Base-by-base conservation (phyloP, 495 filamentous ascomycete genomes). In the Tricharina praecox region DNA sequence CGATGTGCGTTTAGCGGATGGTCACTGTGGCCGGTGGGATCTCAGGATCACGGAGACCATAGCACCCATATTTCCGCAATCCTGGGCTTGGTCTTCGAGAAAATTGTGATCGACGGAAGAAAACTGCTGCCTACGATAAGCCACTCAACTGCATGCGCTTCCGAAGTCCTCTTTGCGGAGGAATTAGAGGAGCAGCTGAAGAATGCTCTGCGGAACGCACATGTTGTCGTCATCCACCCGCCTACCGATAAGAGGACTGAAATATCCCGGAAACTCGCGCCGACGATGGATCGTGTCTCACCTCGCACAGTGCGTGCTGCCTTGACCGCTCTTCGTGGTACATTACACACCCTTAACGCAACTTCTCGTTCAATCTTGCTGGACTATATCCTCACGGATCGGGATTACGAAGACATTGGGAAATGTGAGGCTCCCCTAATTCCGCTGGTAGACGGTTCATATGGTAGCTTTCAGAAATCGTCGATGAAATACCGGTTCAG, bases 1-100 rank as follows among this genome's bases (percentile, higher is more conserved):
- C 15, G 2, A 8, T 48, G 26, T 25, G 3, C 10, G 20, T 38
- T 24, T 24, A n/a, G 4, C 32, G 45, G 45, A 11, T 59, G 56
- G 56, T 25, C 42, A 20, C 47, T 51, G 33, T 59, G 56, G 56
- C 56, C 56, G 19, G 40, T 51, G 1, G 56, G 55, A 19, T 37
- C 34, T 10, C 51, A 54, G 35, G 55, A 36, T 19, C 15, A 4
- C 48, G 37, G 21, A 19, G 50, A 4, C 26, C 50, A 33, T 52
- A 49, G 52, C 9, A 13, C 23, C n/a, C 23, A 0, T 10, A 25
- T n/a, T 9, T 53, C 50, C 41, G 51, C 45, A 2, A 49, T 59
- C 51, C 47, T 59, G 32, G 32, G 43, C 19, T 33, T 24, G 2
- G 8, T 59, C 18, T 59, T 59, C 18, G 30, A 42, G 21, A 8